Evolutionary conservation across 495 filamentous ascomycete species (phyloP), one percentile per base, ranked within the genome.

Genomic region (Annulohypoxylon stygium): DNA sequence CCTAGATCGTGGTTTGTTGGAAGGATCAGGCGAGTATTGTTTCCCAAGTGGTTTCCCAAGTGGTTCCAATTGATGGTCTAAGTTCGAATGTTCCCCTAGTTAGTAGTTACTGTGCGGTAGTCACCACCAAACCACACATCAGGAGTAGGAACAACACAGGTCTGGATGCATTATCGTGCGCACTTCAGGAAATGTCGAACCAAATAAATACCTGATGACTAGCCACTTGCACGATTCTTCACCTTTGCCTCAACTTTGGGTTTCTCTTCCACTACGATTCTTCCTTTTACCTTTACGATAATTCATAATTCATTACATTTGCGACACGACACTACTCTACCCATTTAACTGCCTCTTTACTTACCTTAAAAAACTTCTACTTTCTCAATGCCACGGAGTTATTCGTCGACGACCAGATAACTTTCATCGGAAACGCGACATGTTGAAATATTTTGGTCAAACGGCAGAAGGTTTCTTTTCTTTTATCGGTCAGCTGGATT

Each of bases 41-140:
- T 16, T 16, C 59, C 67, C 48, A 69, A 41, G 67, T 69, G 67
- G 41, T 45, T 16, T 16, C 59, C 67, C 48, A 69, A 41, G 67
- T 69, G 67, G 67, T 61, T 58, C 67, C 67, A 69, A 55, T 69
- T 69, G 66, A 69, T 45, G 18, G 25, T 37, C 14, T n/a, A n/a
- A 54, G 4, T n/a, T 54, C 25, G 18, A 8, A 70, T 30, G 30
- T 34, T 69, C 7, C 50, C 61, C 39, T 14, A 14, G 39, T 41
- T 11, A 12, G 37, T 41, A 41, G 8, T 14, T 43, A 43, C 36
- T 39, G 39, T 43, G 14, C 11, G 39, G 39, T 43, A 43, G 51
- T 48, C 62, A 69, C 57, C 51, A 39, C 60, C 64, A 39, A 12
- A 69, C 57, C 51, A 39, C 60, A 53, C 20, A 18, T 18, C n/a